These are phyloP conservation scores for Leucocoprinus birnbaumii DNA, from an alignment of 768 basidiomycete species.

Conservation along the genomic window DNA sequence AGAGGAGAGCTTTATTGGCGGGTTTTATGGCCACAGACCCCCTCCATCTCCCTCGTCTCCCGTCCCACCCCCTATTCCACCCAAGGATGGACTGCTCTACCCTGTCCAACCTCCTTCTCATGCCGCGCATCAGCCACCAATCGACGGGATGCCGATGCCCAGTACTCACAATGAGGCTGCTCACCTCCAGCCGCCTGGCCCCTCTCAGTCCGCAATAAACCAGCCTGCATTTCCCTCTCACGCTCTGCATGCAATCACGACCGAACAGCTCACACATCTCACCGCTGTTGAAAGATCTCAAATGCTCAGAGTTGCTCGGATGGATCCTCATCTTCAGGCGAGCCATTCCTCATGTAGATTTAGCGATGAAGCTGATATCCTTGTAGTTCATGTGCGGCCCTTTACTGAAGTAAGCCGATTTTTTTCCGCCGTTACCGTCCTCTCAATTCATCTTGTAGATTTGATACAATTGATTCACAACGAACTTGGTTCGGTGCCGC, in stretches of 20 bases:
- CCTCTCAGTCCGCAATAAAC: neutral
- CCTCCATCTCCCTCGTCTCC: constrained; percentile 29
- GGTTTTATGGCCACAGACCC: constrained; percentile 34
- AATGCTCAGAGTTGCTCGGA: constrained; percentile 53
- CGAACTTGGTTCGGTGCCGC: constrained; percentile 87
- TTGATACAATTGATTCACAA: constrained; percentile 80
- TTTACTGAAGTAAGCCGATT: constrained; percentile 49
- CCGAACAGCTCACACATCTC: constrained; percentile 45
- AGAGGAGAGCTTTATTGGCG: constrained; percentile 60
- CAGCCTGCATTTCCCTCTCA: constrained; percentile 13
- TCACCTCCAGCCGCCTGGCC: neutral
- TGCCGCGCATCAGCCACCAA: neutral
- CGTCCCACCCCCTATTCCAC: constrained; percentile 42
- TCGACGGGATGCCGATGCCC: neutral
- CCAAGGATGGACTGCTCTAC: constrained; percentile 39
- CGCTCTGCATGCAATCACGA: constrained; percentile 28
- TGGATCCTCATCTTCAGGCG: constrained; percentile 78
- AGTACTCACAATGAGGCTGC: neutral
- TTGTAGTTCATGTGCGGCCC: constrained; percentile 86
- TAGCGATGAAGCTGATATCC: constrained; percentile 4
- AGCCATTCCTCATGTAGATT: constrained; percentile 14
- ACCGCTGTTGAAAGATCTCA: constrained; percentile 66
- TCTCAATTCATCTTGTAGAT: constrained; percentile 36
- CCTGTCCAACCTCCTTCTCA: too few relatives aligned
- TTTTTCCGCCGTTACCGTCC: constrained; percentile 1